phyloP scores from a whole-genome alignment of 1,139 yeast species.

The Zhuliangozyma parablackwelliae region DNA sequence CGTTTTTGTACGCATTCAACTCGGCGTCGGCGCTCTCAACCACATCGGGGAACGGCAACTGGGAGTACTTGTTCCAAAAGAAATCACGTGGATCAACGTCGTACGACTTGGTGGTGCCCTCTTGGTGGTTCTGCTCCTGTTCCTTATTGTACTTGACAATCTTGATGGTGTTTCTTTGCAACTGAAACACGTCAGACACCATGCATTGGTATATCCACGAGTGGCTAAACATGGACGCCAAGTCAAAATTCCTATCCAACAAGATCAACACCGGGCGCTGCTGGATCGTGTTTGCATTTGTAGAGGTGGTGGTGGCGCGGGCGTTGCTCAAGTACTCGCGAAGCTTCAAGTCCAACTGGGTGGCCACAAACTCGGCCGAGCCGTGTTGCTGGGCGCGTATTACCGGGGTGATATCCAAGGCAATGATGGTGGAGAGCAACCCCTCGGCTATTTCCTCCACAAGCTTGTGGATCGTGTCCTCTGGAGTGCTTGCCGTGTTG shows the following conservation, averaged over 20 bases:
- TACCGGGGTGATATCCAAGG: conserved; percentile 77
- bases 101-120: conserved; percentile 46
- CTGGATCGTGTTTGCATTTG: conserved; percentile 24
- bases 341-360: conserved; percentile 73
- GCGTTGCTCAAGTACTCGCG: conserved; percentile 82
- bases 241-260: conserved; percentile 83
- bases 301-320: conserved; percentile 36
- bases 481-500: conserved; percentile 67
- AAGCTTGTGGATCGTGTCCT: conserved; percentile 63
- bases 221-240: conserved; percentile 91
- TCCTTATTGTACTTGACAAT: conserved; percentile 36
- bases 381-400: conserved; percentile 90
- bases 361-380: conserved; percentile 92
- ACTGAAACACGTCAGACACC: conserved; percentile 85
- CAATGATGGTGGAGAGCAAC: conserved; percentile 70
- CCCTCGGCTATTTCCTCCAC: conserved; percentile 77
- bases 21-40: conserved; percentile 93
- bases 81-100: conserved; percentile 92
- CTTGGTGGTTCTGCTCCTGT: neutral
- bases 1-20: conserved; percentile 73
- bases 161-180: conserved; percentile 68
- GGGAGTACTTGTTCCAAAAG: conserved; percentile 83
- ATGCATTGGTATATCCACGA: conserved; percentile 98
- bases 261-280: conserved; percentile 76
- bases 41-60: conserved; percentile 93